Evolutionary conservation across 2,329 filamentous ascomycete genomes (phyloP), one percentile per base, ranked within the genome.

Genomic region (Herpotrichia juniperi): DNA sequence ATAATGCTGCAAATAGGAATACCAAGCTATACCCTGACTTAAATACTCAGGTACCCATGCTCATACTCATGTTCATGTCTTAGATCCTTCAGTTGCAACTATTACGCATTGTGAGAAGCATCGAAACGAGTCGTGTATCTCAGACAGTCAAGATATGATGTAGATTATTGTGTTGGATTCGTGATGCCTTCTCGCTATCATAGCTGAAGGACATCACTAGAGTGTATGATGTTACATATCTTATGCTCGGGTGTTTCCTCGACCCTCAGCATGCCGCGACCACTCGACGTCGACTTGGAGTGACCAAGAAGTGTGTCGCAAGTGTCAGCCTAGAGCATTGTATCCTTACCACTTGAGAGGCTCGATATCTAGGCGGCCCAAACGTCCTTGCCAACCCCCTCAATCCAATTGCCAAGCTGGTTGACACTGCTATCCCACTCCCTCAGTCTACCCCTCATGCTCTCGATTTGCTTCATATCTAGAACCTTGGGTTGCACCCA

Each of bases 401-500:
- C 93, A 69, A 97, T 96, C 92, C 93, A 97, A 79, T 96, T 94
- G 58, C 93, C 93, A 51, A 99, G 82, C 75, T 94, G 88, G 74
- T 97, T 97, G 59, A 99, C 93, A 71, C 92, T 96, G 45, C 88
- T 87, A 73, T 97, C 93, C 94, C 94, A 99, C 68, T 99, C 93
- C 72, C 89, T 87, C 69, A 99, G 78, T 64, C 94, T 83, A 69
- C 86, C 82, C 67, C 91, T 86, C 93, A 99, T 97, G 68, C 87
- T 90, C 67, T 89, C 90, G 65, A 99, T 96, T 80, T 97, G 94
- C 76, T 86, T 87, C 86, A 93, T 91, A 74, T 97, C 94, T 62
- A 99, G 79, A 26, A 99, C 93, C 83, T 97, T 97, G 19, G 94
- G 94, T 79, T 99, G 94, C 53, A 99, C 94, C 94, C 94, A 99